These are phyloP conservation scores for Eragrostis curvula DNA, from an alignment of 176 grass and related monocot genomes.

Conservation along the genomic window DNA sequence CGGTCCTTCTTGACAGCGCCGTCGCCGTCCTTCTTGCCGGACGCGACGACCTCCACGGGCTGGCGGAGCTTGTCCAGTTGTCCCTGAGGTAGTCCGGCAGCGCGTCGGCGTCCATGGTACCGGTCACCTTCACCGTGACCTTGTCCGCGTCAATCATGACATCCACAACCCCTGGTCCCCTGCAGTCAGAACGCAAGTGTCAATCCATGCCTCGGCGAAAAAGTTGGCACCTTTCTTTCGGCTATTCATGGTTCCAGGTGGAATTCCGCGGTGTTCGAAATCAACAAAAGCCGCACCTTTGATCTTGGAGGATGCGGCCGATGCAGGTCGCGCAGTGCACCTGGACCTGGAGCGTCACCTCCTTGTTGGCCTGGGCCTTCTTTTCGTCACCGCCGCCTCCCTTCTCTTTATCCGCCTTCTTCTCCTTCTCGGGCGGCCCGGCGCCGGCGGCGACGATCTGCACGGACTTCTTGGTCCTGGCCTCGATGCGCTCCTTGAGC, in stretches of 20 bases:
- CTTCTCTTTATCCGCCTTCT: neutral
- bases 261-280: neutral
- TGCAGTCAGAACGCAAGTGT: neutral
- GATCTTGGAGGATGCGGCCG: constrained; percentile 75
- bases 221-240: neutral
- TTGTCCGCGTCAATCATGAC: constrained; percentile 68
- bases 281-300: constrained; percentile 54
- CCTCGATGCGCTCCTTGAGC: constrained; percentile 69
- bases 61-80: constrained; percentile 76
- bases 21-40: constrained; percentile 52
- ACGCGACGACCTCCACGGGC: constrained; percentile 61
- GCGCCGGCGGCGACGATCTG: constrained; percentile 69
- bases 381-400: constrained; percentile 27
- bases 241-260: neutral
- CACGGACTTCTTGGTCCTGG: constrained; percentile 57
- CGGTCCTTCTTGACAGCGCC: no score
- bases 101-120: constrained; percentile 76
- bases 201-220: neutral
- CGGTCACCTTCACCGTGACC: constrained; percentile 80
- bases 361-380: constrained; percentile 61
- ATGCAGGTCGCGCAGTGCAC: constrained; percentile 92
- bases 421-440: constrained; percentile 52
- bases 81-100: constrained; percentile 67
- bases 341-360: constrained; percentile 87
- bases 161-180: constrained; percentile 78